A percentile compares a stretch with the other conserved stretches of the same genome.
Conservation (phyloP, 192 early-diverging fungal genomes). For the Gaertneriomyces sp. region DNA sequence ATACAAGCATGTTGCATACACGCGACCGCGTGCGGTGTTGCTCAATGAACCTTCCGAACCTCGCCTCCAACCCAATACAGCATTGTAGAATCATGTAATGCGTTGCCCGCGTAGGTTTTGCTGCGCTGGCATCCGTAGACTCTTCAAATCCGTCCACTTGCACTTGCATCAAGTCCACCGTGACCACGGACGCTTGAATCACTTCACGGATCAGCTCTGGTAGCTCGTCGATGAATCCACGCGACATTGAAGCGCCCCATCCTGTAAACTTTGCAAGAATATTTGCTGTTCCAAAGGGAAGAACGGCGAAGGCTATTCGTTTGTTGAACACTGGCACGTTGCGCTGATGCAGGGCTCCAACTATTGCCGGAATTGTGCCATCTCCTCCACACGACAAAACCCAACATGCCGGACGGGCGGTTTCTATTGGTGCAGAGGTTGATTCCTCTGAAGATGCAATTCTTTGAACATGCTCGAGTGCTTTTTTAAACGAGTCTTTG, state of each 20-base stretch:
- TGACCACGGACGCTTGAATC: neutral
- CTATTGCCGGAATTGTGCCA: constrained; percentile 5
- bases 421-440: neutral
- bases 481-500: neutral
- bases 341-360: constrained; percentile 13
- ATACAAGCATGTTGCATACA: constrained; percentile 13
- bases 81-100: constrained; percentile 18
- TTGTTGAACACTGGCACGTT: constrained; percentile 2
- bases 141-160: neutral
- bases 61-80: constrained; percentile 18
- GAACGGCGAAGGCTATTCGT: neutral
- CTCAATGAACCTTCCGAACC: constrained; percentile 19
- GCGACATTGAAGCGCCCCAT: constrained; percentile 13
- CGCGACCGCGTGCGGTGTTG: constrained; percentile 17
- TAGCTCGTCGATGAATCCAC: constrained; percentile 6
- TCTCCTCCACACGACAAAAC: constrained; percentile 20
- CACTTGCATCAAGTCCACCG: constrained; percentile 18
- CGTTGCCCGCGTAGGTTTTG: neutral
- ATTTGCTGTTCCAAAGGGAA: constrained; percentile 26
- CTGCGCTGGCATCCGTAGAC: neutral
- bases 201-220: neutral
- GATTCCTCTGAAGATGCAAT: neutral
- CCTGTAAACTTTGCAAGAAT: constrained; percentile 19
- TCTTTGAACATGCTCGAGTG: constrained; percentile 1
- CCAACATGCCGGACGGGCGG: neutral